Evolutionary conservation across 2,329 filamentous ascomycete genomes (phyloP).

Genomic region (Thielaviopsis populi): DNA sequence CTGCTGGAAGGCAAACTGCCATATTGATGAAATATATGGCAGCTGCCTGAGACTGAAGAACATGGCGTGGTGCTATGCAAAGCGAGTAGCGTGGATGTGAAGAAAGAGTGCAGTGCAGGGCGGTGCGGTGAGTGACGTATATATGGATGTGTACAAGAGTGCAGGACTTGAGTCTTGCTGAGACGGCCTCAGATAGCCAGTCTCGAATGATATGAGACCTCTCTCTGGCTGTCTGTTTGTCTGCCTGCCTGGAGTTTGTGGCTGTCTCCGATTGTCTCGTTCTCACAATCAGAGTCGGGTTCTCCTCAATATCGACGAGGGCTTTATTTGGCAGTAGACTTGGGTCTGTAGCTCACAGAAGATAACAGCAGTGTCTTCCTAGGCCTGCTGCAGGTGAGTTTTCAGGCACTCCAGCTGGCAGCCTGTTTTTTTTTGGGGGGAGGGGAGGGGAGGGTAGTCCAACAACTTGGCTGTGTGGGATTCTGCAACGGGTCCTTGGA

Average conservation of each 20-base stretch:
- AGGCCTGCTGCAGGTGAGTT: not conserved
- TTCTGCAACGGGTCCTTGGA: not conserved
- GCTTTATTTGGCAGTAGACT: not conserved
- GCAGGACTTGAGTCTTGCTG: not conserved
- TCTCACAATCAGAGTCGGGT: not conserved
- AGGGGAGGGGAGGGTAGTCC: not conserved
- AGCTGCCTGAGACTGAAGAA: slow-evolving; percentile 15
- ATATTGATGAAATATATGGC: slow-evolving; percentile 15
- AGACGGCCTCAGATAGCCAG: not conserved
- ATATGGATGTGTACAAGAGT: not conserved
- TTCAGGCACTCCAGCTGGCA: slow-evolving; percentile 4
- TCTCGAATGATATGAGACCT: not conserved
- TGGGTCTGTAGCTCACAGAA: slow-evolving; percentile 5
- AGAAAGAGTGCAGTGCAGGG: too few species aligned
- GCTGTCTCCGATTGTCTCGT: not conserved
- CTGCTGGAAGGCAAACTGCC: slow-evolving; percentile 17
- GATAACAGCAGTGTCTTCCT: not conserved
- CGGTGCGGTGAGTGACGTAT: not conserved
- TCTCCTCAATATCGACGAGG: not conserved
- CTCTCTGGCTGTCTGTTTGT: not conserved
- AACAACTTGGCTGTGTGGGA: not conserved
- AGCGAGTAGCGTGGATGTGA: not conserved
- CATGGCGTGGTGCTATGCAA: slow-evolving; percentile 10
- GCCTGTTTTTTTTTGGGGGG: not conserved
- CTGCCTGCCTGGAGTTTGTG: not conserved